Evolutionary conservation across 2,329 filamentous ascomycete genomes (phyloP), one percentile per base, ranked within the genome.

Genomic region (Exophiala dermatitidis): DNA sequence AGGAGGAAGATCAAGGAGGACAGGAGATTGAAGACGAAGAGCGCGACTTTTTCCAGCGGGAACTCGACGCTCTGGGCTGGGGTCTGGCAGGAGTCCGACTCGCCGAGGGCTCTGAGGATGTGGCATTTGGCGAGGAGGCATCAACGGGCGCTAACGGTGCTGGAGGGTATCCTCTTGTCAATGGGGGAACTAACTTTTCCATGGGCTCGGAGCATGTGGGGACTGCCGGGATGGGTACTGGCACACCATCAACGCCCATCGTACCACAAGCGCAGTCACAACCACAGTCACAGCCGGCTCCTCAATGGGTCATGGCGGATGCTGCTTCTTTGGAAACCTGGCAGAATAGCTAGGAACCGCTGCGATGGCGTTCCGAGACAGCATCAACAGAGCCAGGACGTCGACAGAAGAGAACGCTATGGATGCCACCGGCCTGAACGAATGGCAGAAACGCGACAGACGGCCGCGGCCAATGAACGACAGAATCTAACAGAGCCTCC

Each of bases 41-140:
- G 69, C 79, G 85, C 58, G 86, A 90, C 65, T 91, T 91, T 67
- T 91, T 91, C 66, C 78, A 81, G 36, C 75, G 85, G 29, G 87
- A 91, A 71, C 72, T 91, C 47, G 86, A 90, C 66, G 86, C 82
- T 67, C 76, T 88, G 67, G 85, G 72, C 4, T 76, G 73, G 74
- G 72, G 72, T 1, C 60, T 71, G 47, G 65, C 64, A n/a, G 66
- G 62, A 30, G 29, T 62, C 43, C 57, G 52, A 4, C 42, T 54
- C 10, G 56, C 48, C 28, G 64, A 63, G 26, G 63, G 61, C 5
- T 46, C 38, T 5, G 59, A 62, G 28, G 60, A 60, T 31, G 58
- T 62, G 41, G 55, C 50, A 8, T 63, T 62, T 52, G 61, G 61
- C 6, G 61, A 63, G 50, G 61, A 63, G 37, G 61, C 61, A 26